A percentile compares a stretch with the other conserved stretches of the same genome.
phyloP scores from a whole-genome alignment of 805 yeast genomes.

The Yarrowia sp. region DNA sequence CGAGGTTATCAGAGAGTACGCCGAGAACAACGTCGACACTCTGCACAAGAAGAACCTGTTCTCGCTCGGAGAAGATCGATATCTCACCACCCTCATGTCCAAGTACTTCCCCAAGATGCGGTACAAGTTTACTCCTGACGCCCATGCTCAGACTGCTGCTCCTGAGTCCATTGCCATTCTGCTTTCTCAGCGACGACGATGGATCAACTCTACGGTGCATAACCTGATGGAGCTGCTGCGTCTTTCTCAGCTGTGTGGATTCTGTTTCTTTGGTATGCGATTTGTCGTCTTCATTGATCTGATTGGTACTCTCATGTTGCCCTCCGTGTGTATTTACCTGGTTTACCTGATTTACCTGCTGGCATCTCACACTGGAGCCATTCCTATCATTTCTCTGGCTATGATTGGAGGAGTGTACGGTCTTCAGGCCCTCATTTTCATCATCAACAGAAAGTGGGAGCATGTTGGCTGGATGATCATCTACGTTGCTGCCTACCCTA shows the following conservation, averaged over 20 bases:
- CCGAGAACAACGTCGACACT: constrained; percentile 56
- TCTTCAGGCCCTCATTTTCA: constrained; percentile 57
- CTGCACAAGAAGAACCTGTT: constrained; percentile 60
- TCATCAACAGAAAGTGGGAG: constrained; percentile 46
- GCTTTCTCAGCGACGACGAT: constrained; percentile 59
- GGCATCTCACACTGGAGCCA: constrained; percentile 51
- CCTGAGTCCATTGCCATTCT: constrained; percentile 53
- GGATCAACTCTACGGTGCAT: constrained; percentile 67
- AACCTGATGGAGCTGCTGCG: constrained; percentile 57
- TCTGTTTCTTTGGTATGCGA: constrained; percentile 60
- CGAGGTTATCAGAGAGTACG: constrained; percentile 56
- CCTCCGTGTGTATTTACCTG: constrained; percentile 56
- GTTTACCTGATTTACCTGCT: constrained; percentile 52
- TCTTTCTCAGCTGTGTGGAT: constrained; percentile 60
- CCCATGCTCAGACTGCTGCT: constrained; percentile 56
- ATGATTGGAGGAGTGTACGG: constrained; percentile 58
- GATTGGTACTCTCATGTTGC: constrained; percentile 55
- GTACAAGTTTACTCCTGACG: constrained; percentile 56
- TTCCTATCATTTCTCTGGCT: constrained; percentile 52
- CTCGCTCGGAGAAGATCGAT: constrained; percentile 62
- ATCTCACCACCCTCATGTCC: constrained; percentile 56
- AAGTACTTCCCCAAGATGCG: constrained; percentile 56
- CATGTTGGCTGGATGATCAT: constrained; percentile 56
- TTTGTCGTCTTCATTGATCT: constrained; percentile 57
- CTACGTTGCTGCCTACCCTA: constrained; percentile 56